These are phyloP conservation scores for Babesia sp. DNA, from an alignment of 169 alveolate genomes.

Conservation along the genomic window DNA sequence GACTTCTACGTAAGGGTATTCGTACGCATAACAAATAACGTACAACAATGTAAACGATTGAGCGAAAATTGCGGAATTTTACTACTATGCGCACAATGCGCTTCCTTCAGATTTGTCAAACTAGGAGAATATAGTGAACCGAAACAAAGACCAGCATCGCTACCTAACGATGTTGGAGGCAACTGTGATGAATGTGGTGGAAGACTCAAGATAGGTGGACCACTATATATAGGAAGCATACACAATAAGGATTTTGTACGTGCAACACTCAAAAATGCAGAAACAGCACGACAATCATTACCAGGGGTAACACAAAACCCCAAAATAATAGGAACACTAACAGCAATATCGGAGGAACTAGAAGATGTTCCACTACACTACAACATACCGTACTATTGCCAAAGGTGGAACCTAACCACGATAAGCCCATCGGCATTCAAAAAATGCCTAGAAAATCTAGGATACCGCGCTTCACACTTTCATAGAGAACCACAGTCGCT, in stretches of 20 bases:
- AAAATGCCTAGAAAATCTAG: constrained; percentile 70
- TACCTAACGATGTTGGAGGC: constrained; percentile 53
- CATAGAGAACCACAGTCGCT: constrained; percentile 88
- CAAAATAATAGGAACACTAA: constrained; percentile 47
- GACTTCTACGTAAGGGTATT: constrained; percentile 92
- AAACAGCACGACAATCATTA: constrained; percentile 11
- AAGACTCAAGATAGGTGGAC: constrained; percentile 79
- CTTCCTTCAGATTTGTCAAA: constrained; percentile 37
- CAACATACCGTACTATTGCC: constrained; percentile 52
- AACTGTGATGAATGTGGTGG: constrained; percentile 82
- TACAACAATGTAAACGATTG: constrained; percentile 84
- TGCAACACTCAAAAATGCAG: constrained; percentile 46
- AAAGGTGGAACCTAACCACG: constrained; percentile 58
- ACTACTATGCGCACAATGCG: constrained; percentile 53
- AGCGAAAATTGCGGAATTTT: constrained; percentile 83
- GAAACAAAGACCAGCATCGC: constrained; percentile 37
- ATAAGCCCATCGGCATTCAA: constrained; percentile 54
- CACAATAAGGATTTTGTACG: constrained; percentile 75
- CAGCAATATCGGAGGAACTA: constrained; percentile 60
- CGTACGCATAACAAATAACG: constrained; percentile 82
- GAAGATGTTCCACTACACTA: constrained; percentile 52
- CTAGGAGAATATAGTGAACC: constrained; percentile 36
- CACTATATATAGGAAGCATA: constrained; percentile 76
- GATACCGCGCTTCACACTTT: constrained; percentile 86
- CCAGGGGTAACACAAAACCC: constrained; percentile 43